These are phyloP conservation scores for Setaria viridis DNA, from an alignment of 202 grass and related monocot genomes.

Conservation along the genomic window DNA sequence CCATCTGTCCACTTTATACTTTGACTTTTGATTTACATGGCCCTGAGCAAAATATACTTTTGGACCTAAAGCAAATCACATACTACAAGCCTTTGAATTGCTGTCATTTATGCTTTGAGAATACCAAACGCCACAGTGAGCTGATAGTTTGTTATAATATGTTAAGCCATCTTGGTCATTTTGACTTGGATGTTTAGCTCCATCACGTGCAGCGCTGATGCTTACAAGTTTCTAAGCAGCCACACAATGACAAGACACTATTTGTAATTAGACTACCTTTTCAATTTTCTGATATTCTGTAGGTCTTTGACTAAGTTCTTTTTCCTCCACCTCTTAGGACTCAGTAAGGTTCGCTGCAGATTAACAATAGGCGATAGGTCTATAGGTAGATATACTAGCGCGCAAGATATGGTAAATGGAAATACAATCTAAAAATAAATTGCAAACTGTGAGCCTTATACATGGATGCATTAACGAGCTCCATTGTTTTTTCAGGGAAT, in stretches of 20 bases:
- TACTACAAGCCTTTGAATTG: not conserved
- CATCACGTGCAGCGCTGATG: too few relatives aligned
- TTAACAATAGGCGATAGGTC: slow-evolving; percentile 1
- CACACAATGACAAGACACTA: slow-evolving; percentile 3
- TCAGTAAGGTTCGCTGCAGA: not conserved
- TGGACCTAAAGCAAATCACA: slow-evolving; percentile 12
- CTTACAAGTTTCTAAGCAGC: slow-evolving; percentile 3
- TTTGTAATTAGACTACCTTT: not conserved
- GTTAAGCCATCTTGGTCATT: not conserved
- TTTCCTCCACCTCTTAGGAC: not conserved
- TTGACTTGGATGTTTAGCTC: too few relatives aligned
- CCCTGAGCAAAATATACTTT: slow-evolving; percentile 15
- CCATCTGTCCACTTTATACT: slow-evolving; percentile 13
- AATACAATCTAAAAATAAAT: not conserved
- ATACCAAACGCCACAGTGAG: not conserved
- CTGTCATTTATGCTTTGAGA: not conserved
- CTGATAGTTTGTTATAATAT: not conserved
- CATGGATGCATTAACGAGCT: slow-evolving; percentile 16
- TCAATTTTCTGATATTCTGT: not conserved
- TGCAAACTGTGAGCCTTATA: slow-evolving; percentile 16
- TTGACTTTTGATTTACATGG: slow-evolving; percentile 18
- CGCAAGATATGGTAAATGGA: slow-evolving; percentile 12
- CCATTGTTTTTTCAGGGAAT: slow-evolving; percentile 68
- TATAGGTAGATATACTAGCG: not conserved
- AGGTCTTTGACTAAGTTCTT: not conserved